Evolutionary conservation across 2,329 filamentous ascomycete species (phyloP).

Genomic region (Paecilomyces dactylethromorphus): DNA sequence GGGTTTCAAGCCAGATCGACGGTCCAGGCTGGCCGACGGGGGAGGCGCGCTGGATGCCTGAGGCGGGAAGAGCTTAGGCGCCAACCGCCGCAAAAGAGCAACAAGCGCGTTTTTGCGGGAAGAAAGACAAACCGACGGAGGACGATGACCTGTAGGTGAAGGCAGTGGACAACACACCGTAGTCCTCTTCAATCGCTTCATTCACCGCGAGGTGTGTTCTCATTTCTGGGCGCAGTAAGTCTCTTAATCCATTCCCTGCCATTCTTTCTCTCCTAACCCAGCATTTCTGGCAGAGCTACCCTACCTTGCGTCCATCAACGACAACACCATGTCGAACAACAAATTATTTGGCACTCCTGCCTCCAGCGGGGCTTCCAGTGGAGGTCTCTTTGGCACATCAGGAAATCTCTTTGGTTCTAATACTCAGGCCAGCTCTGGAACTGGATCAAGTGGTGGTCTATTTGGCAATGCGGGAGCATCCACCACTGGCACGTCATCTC

Average conservation of each 20-base stretch:
- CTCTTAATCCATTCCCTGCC: neutral
- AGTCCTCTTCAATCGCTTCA: neutral
- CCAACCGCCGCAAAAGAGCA: slow-evolving; percentile 7
- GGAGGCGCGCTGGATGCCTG: slow-evolving; percentile 4
- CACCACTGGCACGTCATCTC: slow-evolving; percentile 22
- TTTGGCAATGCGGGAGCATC: slow-evolving; percentile 37
- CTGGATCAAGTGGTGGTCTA: slow-evolving; percentile 24
- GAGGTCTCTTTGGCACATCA: slow-evolving; percentile 27
- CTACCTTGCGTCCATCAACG: slow-evolving; percentile 13
- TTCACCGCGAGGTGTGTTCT: neutral
- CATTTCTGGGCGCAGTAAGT: slow-evolving; percentile 17
- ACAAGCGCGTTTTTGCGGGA: slow-evolving; percentile 9
- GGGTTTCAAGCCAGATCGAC: slow-evolving; percentile 14
- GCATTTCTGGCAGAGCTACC: slow-evolving; percentile 14
- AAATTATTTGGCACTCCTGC: slow-evolving; percentile 35
- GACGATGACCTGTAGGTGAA: neutral
- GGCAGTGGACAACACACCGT: neutral
- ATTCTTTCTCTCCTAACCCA: slow-evolving; percentile 4
- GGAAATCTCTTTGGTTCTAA: slow-evolving; percentile 25
- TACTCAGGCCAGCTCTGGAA: slow-evolving; percentile 17
- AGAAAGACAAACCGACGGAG: neutral
- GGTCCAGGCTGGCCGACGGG: slow-evolving; percentile 6
- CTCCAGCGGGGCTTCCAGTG: slow-evolving; percentile 27
- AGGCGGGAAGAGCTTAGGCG: slow-evolving; percentile 8
- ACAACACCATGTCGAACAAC: slow-evolving; percentile 23